Conservation (phyloP, 2,329 filamentous ascomycete genomes). For the Neurospora sp. region DNA sequence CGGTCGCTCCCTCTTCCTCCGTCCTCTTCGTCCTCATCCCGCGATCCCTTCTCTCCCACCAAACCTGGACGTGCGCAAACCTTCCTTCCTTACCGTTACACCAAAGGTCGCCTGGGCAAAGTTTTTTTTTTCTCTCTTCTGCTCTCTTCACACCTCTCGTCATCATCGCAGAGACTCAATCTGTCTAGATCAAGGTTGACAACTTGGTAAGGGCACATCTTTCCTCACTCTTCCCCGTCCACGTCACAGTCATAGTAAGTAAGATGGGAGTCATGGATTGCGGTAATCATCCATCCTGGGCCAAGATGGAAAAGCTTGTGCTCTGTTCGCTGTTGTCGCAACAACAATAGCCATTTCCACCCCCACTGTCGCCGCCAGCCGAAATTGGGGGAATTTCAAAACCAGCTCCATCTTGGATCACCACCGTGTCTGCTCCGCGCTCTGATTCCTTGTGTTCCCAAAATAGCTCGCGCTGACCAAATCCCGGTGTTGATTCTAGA, state of each 20-base stretch:
- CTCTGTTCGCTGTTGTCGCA: conserved; percentile 6
- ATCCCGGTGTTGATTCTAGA: neutral
- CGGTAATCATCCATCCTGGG: neutral
- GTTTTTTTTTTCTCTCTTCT: neutral
- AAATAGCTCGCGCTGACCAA: neutral
- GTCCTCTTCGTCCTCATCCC: neutral
- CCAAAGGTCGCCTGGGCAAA: neutral
- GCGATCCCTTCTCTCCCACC: neutral
- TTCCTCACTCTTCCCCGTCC: neutral
- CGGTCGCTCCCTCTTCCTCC: neutral
- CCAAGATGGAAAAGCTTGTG: neutral
- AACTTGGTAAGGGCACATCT: neutral
- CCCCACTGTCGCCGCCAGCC: conserved; percentile 9
- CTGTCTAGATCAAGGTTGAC: neutral
- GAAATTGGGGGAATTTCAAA: conserved; percentile 10
- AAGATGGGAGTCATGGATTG: neutral
- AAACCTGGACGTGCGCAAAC: neutral
- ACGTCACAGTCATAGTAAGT: neutral
- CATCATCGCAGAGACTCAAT: neutral
- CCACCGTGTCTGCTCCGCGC: neutral
- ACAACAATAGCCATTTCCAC: conserved; percentile 5
- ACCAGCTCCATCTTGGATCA: neutral
- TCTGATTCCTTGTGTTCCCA: neutral
- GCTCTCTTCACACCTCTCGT: neutral
- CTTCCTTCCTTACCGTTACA: neutral